Evolutionary conservation across 1,284 basidiomycete species (phyloP).

Genomic region (Coniophora puteana): DNA sequence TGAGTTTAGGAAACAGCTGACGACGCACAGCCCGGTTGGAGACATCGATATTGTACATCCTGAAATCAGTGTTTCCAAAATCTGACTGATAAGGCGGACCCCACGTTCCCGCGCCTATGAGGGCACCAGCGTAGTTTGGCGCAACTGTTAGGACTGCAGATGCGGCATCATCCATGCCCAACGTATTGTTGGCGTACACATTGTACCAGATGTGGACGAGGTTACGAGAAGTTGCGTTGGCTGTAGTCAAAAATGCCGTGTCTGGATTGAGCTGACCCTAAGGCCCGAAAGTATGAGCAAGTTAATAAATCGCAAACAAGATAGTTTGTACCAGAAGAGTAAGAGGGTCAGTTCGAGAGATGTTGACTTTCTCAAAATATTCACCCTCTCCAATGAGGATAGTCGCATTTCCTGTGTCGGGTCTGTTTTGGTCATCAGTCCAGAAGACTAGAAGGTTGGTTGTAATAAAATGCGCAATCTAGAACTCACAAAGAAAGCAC

Average conservation of each 20-base stretch:
- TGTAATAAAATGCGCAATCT: background rate
- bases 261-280: slow-evolving; percentile 45
- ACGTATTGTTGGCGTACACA: slow-evolving; percentile 40
- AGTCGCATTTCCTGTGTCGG: slow-evolving; percentile 32
- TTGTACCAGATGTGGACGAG: slow-evolving; percentile 52
- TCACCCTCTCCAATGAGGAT: slow-evolving; percentile 57
- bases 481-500: slow-evolving; percentile 43
- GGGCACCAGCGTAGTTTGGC: slow-evolving; percentile 47
- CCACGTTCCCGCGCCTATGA: slow-evolving; percentile 54
- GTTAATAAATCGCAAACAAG: background rate
- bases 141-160: slow-evolving; percentile 52
- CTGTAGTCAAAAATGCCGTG: slow-evolving; percentile 27
- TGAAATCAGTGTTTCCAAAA: slow-evolving; percentile 56
- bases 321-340: slow-evolving; percentile 42
- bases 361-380: slow-evolving; percentile 57
- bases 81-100: slow-evolving; percentile 51
- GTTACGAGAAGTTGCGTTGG: slow-evolving; percentile 37
- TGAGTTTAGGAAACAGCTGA: background rate
- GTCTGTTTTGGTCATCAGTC: slow-evolving; percentile 26
- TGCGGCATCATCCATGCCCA: slow-evolving; percentile 48
- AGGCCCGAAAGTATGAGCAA: background rate
- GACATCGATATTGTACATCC: slow-evolving; percentile 62
- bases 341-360: slow-evolving; percentile 48
- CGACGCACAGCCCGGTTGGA: slow-evolving; percentile 53
- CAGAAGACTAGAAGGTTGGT: background rate